Base-by-base conservation (phyloP, 352 stramenopile species). In the Phytopythium delawarense region DNA sequence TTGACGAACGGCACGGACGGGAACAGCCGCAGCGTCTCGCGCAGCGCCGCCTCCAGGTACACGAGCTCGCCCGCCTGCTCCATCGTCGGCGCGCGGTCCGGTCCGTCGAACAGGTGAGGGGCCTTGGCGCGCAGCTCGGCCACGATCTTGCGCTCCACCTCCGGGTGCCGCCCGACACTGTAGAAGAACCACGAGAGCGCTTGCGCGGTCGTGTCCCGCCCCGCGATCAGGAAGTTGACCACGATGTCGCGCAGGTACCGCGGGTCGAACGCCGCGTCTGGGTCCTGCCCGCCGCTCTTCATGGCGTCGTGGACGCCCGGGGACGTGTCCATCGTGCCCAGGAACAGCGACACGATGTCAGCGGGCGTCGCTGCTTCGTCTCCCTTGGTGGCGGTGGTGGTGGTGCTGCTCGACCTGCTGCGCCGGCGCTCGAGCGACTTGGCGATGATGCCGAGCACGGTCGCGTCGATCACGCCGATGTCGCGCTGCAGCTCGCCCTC, bases 191-290 rank as follows among this genome's bases (percentile, higher is more conserved):
- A 96, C 11, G 66, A 74, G 1, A 96, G 63, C 12, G 82, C 70
- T 37, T 87, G 82, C 16, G 87, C 84, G 0, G 83, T 93, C 0
- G 87, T 91, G 66, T 96, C 87, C 9, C 87, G 72, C 7, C 87
- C 88, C 40, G 85, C 84, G 42, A 96, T 71, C 16, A 96, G 55
- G 65, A 95, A 89, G 48, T 81, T 92, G 30, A 96, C 69, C 16
- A 90, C 78, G 9, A 96, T 75, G 63, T 95, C 84, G 25, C 81
- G 80, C n/a, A 95, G 39, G 45, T 74, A 84, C 0, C 57, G 50
- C 21, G 72, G 64, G 34, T 81, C 70, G 34, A 81, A 74, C 8
- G 35, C 35, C 35, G 8, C 35, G 35, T 59, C 53, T 0, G 20
- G 8, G 2, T 45, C 34, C 1, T 63, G n/a, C 0, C 39, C 20